phyloP scores from a whole-genome alignment of 345 rosid genomes.

The Mercurialis annua region DNA sequence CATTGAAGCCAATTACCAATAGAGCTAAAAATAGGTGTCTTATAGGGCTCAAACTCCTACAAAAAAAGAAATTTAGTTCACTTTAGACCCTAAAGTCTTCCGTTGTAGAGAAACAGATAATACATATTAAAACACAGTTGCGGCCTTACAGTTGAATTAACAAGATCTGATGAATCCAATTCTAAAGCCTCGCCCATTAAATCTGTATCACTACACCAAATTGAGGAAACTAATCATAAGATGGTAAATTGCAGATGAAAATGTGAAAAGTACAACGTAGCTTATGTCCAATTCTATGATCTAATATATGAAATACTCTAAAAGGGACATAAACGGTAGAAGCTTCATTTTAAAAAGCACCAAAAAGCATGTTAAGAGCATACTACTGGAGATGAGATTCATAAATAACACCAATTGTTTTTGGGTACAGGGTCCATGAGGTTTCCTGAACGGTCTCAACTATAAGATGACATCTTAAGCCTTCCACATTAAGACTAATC shows the following conservation, averaged over 20 bases:
- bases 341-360: background rate
- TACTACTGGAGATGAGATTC: background rate
- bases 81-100: conserved; percentile 9
- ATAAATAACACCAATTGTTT: conserved; percentile 10
- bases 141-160: conserved; percentile 45
- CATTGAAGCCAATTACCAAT: conserved; percentile 95
- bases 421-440: too few relatives aligned
- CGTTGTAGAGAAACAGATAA: background rate
- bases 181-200: conserved; percentile 28
- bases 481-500: too few relatives aligned
- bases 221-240: conserved; percentile 12
- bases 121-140: conserved; percentile 16
- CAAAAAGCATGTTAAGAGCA: background rate
- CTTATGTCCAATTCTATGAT: too few relatives aligned
- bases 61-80: conserved; percentile 19
- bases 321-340: background rate
- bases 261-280: background rate
- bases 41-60: conserved; percentile 42
- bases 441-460: too few relatives aligned
- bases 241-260: background rate
- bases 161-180: conserved; percentile 27
- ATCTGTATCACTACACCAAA: conserved; percentile 52
- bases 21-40: conserved; percentile 31
- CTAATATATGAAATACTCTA: background rate
- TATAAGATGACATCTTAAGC: too few relatives aligned